Conservation (phyloP, 257 asterid genomes). For the Gentiana straminea region DNA sequence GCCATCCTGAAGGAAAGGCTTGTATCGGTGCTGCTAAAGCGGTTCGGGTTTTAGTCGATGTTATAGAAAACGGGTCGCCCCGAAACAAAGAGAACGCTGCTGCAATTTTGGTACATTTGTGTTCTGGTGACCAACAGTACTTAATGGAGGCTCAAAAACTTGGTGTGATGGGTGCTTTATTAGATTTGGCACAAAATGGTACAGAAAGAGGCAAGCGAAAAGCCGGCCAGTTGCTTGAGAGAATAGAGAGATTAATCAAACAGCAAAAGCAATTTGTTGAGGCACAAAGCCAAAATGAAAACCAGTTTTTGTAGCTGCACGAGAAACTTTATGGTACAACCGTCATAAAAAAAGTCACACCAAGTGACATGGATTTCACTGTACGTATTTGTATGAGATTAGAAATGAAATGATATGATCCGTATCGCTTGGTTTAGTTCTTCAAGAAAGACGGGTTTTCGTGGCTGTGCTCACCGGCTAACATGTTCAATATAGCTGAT, state of each 20-base stretch:
- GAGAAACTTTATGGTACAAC: too few relatives aligned
- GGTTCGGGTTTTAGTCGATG: conserved; percentile 59
- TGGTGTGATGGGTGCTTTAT: conserved; percentile 58
- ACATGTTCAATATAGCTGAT: conserved; percentile 21
- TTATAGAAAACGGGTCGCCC: conserved; percentile 65
- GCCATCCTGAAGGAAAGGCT: conserved; percentile 74
- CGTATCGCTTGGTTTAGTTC: too few relatives aligned
- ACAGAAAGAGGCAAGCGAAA: conserved; percentile 85
- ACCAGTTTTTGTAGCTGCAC: conserved; percentile 18
- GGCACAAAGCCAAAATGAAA: conserved; percentile 31
- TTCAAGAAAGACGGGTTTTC: too few relatives aligned
- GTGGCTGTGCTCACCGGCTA: conserved; percentile 16
- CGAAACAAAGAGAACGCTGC: conserved; percentile 86
- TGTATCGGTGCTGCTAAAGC: conserved; percentile 83
- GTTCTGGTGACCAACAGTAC: conserved; percentile 65
- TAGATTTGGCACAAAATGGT: conserved; percentile 65
- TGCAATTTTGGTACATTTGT: conserved; percentile 79
- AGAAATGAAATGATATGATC: too few relatives aligned
- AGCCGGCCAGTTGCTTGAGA: conserved; percentile 77
- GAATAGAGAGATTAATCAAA: conserved; percentile 62
- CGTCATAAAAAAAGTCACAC: too few relatives aligned
- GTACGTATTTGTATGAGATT: too few relatives aligned
- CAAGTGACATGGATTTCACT: too few relatives aligned
- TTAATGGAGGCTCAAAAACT: conserved; percentile 62
- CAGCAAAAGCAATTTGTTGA: conserved; percentile 56